Percentiles rank a stretch among this genome's conserved stretches.
Evolutionary conservation across 139 green algal genomes (phyloP).

Genomic region (Tetratostichococcus sp.): DNA sequence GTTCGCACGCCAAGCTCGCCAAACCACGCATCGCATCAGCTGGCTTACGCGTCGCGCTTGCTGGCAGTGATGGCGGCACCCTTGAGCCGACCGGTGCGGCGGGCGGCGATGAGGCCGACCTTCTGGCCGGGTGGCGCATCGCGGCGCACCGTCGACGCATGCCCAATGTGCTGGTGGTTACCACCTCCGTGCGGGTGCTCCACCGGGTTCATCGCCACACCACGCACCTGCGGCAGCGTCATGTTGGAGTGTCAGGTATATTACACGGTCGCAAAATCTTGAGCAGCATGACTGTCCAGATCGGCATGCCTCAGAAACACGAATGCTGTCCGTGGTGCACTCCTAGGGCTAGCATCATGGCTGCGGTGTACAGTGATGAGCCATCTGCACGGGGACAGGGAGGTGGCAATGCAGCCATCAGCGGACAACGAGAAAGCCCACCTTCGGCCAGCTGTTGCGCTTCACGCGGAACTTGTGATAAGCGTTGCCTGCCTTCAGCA

Average conservation of each 20-base stretch:
- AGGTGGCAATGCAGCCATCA: no score
- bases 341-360: no score
- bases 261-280: no score
- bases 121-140: constrained; percentile 75
- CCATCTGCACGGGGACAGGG: no score
- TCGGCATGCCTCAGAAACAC: no score
- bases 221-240: constrained; percentile 54
- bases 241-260: no score
- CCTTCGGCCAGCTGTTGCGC: constrained; percentile 86
- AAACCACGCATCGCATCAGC: no score
- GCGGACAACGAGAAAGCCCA: no score
- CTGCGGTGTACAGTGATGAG: no score
- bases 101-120: constrained; percentile 84
- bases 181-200: constrained; percentile 99
- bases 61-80: constrained; percentile 12
- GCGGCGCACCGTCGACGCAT: constrained; percentile 92
- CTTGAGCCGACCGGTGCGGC: constrained; percentile 66
- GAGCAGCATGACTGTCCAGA: no score
- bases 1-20: no score
- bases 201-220: constrained; percentile 99
- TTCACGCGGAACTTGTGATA: constrained; percentile 98
- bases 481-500: constrained; percentile 95
- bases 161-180: constrained; percentile 99
- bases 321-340: no score
- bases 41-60: background rate